Base-by-base conservation (phyloP, 768 basidiomycete genomes). In the Suillus spraguei region DNA sequence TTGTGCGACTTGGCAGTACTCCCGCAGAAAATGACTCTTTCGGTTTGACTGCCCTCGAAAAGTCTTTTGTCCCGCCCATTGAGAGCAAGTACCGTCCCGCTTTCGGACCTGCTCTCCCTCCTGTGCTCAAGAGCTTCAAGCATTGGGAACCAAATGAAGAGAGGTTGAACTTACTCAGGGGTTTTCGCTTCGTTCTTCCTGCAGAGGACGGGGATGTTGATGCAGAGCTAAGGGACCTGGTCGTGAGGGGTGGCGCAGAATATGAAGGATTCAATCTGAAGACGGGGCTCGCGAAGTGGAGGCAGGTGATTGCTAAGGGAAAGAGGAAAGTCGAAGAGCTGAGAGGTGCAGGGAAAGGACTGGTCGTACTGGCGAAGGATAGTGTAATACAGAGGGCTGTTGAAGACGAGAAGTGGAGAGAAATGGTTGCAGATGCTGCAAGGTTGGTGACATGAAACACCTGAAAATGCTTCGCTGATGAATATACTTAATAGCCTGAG, bases 141-240 rank as follows among this genome's bases (percentile, higher is more conserved):
- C 75, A 84, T 3, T 92, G 91, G 91, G 84, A 87, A 63, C 87
- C 87, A 0, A 87, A 87, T 60, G 87, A 89, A 69, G 85, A 80
- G 61, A 80, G 91, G 10, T 67, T 85, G 10, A 78, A 80, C 54
- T 77, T 93, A 68, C 79, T 92, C 38, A 71, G 74, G 6, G 72
- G 73, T 0, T 83, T 79, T 64, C 79, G 87, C 9, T 91, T 92
- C 68, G 69, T 92, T 8, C 85, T 87, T 60, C 76, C 87, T 6
- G 82, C 83, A 2, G 88, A 89, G 66, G 78, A 78, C 0, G 77
- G 82, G n/a, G 80, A 85, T 42, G 69, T 80, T 0, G 82, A 83
- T 22, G 72, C 71, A 7, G 84, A 85, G 28, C 73, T 86, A 28
- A 79, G 81, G 61, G 86, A 86, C 17, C 70, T 90, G 49, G 78